Percentiles rank a stretch among this genome's conserved stretches.
These are phyloP conservation scores for Hypoxylon lenormandii DNA, from an alignment of 495 filamentous ascomycete species.

Conservation along the genomic window DNA sequence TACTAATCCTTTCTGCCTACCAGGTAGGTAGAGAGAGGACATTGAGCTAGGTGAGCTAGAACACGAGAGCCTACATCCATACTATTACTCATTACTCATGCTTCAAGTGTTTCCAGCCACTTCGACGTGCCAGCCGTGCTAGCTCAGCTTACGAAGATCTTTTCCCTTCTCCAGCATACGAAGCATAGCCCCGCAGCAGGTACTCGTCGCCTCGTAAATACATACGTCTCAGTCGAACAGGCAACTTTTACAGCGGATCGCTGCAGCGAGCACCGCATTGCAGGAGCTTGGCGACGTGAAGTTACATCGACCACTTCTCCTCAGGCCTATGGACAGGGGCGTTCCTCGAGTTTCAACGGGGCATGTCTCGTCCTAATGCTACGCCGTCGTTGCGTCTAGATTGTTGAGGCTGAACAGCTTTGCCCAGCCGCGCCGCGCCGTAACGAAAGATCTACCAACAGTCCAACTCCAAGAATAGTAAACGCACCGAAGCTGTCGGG, in stretches of 20 bases:
- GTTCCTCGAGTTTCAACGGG: background rate
- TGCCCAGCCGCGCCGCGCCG: background rate
- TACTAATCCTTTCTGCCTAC: too few species aligned
- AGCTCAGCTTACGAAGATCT: slow-evolving; percentile 35
- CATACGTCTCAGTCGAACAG: slow-evolving; percentile 6
- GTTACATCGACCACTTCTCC: background rate
- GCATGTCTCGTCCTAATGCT: background rate
- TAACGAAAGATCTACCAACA: too few species aligned
- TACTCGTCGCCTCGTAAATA: slow-evolving; percentile 3
- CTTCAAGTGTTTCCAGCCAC: slow-evolving; percentile 21
- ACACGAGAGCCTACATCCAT: background rate
- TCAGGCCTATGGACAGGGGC: background rate
- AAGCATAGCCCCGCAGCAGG: slow-evolving; percentile 7
- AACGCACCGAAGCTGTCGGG: too few species aligned
- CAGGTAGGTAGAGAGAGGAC: too few species aligned
- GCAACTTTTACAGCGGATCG: slow-evolving; percentile 14
- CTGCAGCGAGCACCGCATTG: slow-evolving; percentile 16
- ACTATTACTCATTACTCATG: background rate
- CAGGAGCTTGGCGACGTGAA: slow-evolving; percentile 5
- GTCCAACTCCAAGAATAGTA: too few species aligned
- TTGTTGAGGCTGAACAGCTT: slow-evolving; percentile 1
- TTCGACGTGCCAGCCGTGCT: slow-evolving; percentile 1
- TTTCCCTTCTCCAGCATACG: slow-evolving; percentile 14
- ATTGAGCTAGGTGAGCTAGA: background rate
- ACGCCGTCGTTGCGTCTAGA: background rate